phyloP scores from a whole-genome alignment of 371 early-diverging fungal genomes.

The Fennellomyces sp. region DNA sequence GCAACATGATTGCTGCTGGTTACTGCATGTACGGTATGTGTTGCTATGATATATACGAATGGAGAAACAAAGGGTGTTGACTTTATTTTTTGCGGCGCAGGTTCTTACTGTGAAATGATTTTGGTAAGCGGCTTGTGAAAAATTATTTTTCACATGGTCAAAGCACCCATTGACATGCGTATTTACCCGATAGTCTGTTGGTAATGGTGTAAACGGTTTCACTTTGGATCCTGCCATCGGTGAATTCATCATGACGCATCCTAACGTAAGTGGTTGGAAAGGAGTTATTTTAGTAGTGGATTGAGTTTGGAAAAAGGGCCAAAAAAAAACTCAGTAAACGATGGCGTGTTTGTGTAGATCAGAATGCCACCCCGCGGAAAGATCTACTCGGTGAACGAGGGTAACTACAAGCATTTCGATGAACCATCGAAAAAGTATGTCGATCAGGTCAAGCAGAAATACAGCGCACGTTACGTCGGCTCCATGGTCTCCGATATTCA shows the following conservation, averaged over 20 bases:
- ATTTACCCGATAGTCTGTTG: conserved; percentile 67
- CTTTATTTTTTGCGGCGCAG: not conserved
- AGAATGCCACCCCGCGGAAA: conserved; percentile 84
- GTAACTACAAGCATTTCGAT: conserved; percentile 94
- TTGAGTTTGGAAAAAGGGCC: too few relatives aligned
- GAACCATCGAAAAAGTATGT: conserved; percentile 89
- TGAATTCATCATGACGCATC: conserved; percentile 97
- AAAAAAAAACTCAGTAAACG: not conserved
- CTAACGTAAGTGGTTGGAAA: conserved; percentile 70
- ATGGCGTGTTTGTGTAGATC: conserved; percentile 54
- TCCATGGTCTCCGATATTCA: conserved; percentile 99
- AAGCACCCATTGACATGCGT: conserved; percentile 9
- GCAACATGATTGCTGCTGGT: conserved; percentile 92
- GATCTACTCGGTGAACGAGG: conserved; percentile 98
- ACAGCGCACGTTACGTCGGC: conserved; percentile 96
- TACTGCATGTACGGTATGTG: conserved; percentile 94
- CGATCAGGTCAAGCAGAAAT: conserved; percentile 86
- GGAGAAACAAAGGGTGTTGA: not conserved
- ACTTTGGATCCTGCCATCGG: conserved; percentile 96
- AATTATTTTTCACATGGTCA: conserved; percentile 12
- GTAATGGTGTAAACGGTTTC: conserved; percentile 92
- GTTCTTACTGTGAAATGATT: conserved; percentile 81
- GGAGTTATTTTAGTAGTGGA: too few relatives aligned
- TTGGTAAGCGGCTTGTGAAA: conserved; percentile 49
- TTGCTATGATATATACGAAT: not conserved